Base-by-base conservation (phyloP, 1,139 yeast species). In the Debaryomycetaceae sp. region DNA sequence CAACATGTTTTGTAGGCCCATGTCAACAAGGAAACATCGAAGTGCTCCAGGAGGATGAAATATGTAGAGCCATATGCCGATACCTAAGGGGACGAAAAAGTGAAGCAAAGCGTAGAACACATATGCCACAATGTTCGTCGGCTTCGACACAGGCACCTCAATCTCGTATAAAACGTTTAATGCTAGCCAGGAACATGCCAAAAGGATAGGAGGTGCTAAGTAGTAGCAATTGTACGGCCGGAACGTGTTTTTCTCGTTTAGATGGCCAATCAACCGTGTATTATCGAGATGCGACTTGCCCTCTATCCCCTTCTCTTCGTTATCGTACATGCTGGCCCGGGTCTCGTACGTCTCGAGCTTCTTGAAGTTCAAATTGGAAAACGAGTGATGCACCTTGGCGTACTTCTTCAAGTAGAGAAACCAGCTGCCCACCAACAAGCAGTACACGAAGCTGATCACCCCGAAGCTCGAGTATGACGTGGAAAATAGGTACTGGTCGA, bases 401-500 rank as follows among this genome's bases (percentile, higher is more conserved):
- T 55, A 55, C 39, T 46, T 49, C 22, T 44, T 48, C 17, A 48
- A 40, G 45, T 52, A 55, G 35, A 58, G 36, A 40, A 56, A 41
- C 39, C 47, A 51, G 13, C 57, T 42, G 6, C 51, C 49, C 20
- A 47, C 39, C 5, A 47, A 14, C 36, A 56, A 47, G 38, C 55
- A 43, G 13, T 40, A 40, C 37, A 45, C 27, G 14, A 42, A 43
- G 9, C 41, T 41, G 8, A 45, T 17, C 7, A 44, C 40, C 11
- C 48, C 48, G 29, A 42, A 40, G 14, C 42, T 27, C 8, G 46
- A 45, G 5, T 34, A 29, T 24, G 44, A 40, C 14, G 56, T 50
- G 13, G 51, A 46, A 49, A 69, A 74, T 51, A 72, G 57, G 45
- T 58, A 61, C n/a, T 55, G 49, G 51, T 80, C 84, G 37, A 68